Conservation (phyloP, 1,139 yeast species). For the Yamadazyma membranifaciens region DNA sequence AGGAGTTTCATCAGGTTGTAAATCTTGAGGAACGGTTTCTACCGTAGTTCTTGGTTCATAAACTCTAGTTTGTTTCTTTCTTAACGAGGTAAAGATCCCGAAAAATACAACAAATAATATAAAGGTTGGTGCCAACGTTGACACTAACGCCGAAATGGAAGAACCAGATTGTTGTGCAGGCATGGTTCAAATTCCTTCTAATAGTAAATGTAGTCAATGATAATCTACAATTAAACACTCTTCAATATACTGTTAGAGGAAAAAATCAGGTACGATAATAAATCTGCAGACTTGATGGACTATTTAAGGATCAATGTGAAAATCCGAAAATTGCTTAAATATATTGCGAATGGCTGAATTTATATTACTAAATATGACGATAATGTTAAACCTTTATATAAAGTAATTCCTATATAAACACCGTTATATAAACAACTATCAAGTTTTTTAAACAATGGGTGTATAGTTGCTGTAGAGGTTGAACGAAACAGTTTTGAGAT, state of each 20-base stretch:
- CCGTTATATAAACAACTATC: too few relatives aligned
- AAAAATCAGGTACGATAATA: neutral
- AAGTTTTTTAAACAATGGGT: too few relatives aligned
- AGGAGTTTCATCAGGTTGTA: conserved; percentile 56
- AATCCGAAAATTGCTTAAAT: too few relatives aligned
- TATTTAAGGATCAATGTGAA: too few relatives aligned
- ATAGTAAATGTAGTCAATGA: neutral
- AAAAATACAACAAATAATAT: conserved; percentile 58
- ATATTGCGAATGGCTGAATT: too few relatives aligned
- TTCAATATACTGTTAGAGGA: too few relatives aligned
- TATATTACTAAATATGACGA: too few relatives aligned
- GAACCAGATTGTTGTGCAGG: conserved; percentile 12
- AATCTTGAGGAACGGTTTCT: conserved; percentile 36
- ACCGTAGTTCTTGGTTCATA: conserved; percentile 78
- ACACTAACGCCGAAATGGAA: conserved; percentile 41
- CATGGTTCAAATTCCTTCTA: neutral
- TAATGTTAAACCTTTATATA: too few relatives aligned
- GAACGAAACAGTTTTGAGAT: too few relatives aligned
- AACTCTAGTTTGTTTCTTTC: conserved; percentile 66
- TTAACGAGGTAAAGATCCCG: conserved; percentile 55
- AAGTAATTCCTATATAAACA: too few relatives aligned
- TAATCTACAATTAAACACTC: neutral
- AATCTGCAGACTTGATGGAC: too few relatives aligned
- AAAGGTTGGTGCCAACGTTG: conserved; percentile 38
- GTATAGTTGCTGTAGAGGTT: too few relatives aligned